Base-by-base conservation (phyloP, 139 green algal species). In the Chlorella sp. region DNA sequence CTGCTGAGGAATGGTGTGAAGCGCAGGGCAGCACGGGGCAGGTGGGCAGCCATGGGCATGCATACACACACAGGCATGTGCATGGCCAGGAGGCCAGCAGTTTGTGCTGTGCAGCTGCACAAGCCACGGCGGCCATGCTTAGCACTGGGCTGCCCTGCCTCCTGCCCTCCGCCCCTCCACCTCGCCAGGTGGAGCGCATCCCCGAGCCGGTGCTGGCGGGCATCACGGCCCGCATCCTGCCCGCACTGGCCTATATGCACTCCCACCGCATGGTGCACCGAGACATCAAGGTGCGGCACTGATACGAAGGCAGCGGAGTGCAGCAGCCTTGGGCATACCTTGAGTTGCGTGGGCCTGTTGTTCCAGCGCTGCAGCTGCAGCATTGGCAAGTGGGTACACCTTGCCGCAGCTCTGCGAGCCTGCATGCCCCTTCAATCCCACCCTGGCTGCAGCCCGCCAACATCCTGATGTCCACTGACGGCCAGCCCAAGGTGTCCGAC, bases 201-300 rank as follows among this genome's bases (percentile, higher is more conserved):
- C 90, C 95, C 3, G 97, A 99, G 90, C 71, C 85, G 20, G 87
- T 95, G 34, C 83, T 99, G 30, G 92, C 92, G 12, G 87, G 87
- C n/a, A 96, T 97, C 60, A 94, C 93, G 0, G 80, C 78, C 26
- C 89, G 93, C 72, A 91, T 98, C 32, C 86, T 98, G 36, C 74
- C 81, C 25, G 97, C 95, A 7, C 89, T 99, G 32, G 39, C 69
- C 20, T 94, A 95, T 84, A 89, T 99, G 75, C 96, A 99, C 91
- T 87, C 86, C 15, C 76, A 78, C 51, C 91, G 92, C 60, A 94
- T 87, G 73, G 93, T 98, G 47, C 57, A 89, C 94, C 78, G 78
- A 16, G 78, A 83, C 78, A 83, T 83, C 63, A 83, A 83, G 51
- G 51, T 60, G 51, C 11, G 44, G 51, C 12, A 51, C 44, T 6